These are phyloP conservation scores for Elsinoe batatas DNA, from an alignment of 2,329 filamentous ascomycete genomes.

Conservation along the genomic window DNA sequence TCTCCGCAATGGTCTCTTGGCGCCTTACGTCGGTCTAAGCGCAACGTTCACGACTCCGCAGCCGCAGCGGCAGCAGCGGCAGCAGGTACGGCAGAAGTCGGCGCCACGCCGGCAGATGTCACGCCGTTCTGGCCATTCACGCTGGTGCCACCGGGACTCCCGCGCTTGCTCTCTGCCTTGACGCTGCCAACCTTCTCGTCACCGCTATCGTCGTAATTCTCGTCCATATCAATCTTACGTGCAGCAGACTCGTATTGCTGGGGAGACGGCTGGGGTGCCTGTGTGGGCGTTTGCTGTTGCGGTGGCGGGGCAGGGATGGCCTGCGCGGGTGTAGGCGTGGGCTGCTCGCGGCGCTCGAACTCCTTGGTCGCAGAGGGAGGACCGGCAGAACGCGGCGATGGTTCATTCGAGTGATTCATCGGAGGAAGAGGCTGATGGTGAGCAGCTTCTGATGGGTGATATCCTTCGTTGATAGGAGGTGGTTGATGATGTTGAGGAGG, in stretches of 20 bases:
- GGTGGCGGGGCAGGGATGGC: constrained; percentile 25
- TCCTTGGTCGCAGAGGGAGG: constrained; percentile 36
- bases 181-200: constrained; percentile 51
- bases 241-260: constrained; percentile 67
- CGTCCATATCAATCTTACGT: constrained; percentile 92
- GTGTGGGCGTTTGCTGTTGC: constrained; percentile 7
- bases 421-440: constrained; percentile 64
- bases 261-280: constrained; percentile 17
- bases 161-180: constrained; percentile 37
- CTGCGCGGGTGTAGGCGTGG: constrained; percentile 16
- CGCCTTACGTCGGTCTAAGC: background rate
- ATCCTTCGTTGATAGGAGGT: constrained; percentile 58
- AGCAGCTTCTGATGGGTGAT: constrained; percentile 86
- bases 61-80: background rate
- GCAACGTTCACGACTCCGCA: background rate
- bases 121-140: constrained; percentile 18
- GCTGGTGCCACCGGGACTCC: constrained; percentile 28
- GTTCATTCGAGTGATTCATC: constrained; percentile 36
- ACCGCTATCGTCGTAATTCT: constrained; percentile 91
- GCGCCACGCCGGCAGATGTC: constrained; percentile 1
- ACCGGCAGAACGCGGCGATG: constrained; percentile 41
- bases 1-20: background rate
- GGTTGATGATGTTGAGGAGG: constrained; percentile 64
- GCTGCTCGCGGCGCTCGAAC: constrained; percentile 32
- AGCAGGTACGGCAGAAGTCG: background rate